Conservation (phyloP, 2,329 filamentous ascomycete genomes). For the Curvularia verruculosa region DNA sequence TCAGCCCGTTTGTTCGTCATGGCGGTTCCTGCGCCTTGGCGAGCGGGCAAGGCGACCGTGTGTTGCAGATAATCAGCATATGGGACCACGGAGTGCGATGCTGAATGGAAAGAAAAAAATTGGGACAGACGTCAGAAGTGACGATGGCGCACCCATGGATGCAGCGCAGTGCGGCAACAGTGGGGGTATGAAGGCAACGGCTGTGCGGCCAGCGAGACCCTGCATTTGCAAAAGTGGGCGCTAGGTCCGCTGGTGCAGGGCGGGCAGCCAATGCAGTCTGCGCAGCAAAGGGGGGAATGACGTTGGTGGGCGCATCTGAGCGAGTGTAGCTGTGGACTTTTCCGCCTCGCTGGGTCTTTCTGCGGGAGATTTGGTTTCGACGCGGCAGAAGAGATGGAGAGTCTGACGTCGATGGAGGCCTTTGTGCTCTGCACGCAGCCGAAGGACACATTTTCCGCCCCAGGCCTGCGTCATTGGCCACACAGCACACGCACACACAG, state of each 20-base stretch:
- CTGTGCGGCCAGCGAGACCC: slow-evolving; percentile 18
- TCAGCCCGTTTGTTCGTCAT: neutral
- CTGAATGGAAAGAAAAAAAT: slow-evolving; percentile 16
- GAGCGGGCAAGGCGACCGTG: neutral
- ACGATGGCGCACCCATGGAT: slow-evolving; percentile 24
- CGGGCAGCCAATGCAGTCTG: slow-evolving; percentile 14
- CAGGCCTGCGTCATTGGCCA: slow-evolving; percentile 7
- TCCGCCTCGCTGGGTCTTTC: slow-evolving; percentile 22
- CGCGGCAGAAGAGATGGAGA: slow-evolving; percentile 1
- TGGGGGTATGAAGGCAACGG: slow-evolving; percentile 23
- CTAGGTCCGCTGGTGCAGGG: slow-evolving; percentile 13
- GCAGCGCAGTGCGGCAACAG: slow-evolving; percentile 8
- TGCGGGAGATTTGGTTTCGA: slow-evolving; percentile 12
- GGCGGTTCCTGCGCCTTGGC: slow-evolving; percentile 27
- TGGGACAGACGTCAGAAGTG: slow-evolving; percentile 28
- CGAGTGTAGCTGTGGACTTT: slow-evolving; percentile 9
- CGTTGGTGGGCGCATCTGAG: slow-evolving; percentile 22
- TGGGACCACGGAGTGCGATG: slow-evolving; percentile 21
- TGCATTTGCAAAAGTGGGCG: slow-evolving; percentile 18
- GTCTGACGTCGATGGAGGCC: slow-evolving; percentile 13
- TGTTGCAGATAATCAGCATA: slow-evolving; percentile 2
- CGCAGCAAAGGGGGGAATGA: slow-evolving; percentile 21
- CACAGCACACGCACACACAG: neutral
- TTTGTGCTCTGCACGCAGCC: slow-evolving; percentile 5
- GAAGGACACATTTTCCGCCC: neutral